Evolutionary conservation across 2,329 filamentous ascomycete species (phyloP), one percentile per base, ranked within the genome.

Genomic region (Kalaharituber pfeilii): DNA sequence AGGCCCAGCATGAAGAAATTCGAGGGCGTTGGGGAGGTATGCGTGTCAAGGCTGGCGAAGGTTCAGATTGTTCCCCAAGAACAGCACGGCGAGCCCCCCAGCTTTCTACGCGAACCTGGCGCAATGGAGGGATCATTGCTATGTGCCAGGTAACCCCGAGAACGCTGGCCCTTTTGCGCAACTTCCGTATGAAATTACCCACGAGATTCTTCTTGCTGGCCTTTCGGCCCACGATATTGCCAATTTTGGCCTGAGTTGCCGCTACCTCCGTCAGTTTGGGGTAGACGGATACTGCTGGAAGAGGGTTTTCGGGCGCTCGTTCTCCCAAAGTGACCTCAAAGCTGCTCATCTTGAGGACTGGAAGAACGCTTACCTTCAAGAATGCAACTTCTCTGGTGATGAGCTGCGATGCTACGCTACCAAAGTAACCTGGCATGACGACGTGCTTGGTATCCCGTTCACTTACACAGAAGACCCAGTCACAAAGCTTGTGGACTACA

Each of bases 341-440:
- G 57, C 55, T 8, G 52, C 52, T 3, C 53, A 56, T 13, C 54
- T 57, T 9, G 54, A 56, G 50, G 54, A 59, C 24, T 59, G 55
- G 54, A 52, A 56, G 1, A 20, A 53, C 2, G 57, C 57, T 1
- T 56, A 55, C 44, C 52, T 54, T 1, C 57, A 59, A 26, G 54
- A 59, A 24, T 53, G 44, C 22, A 59, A 59, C 18, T 56, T 56
- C 27, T 54, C 56, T 0, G 57, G 54, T 6, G 56, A 52, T n/a
- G 57, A 59, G 20, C 53, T 59, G 57, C 52, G 49, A 28, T 59
- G 57, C 33, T 59, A 54, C 36, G 57, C 54, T 8, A 56, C 57
- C 3, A 59, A 59, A 18, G 57, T 56, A 7, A 52, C 26, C 11
- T 54, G 56, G 52, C 54, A 56, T 11, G 57, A 59, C 13, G 57